Evolutionary conservation across 2,329 filamentous ascomycete species (phyloP).

Genomic region (Cercospora sp.): DNA sequence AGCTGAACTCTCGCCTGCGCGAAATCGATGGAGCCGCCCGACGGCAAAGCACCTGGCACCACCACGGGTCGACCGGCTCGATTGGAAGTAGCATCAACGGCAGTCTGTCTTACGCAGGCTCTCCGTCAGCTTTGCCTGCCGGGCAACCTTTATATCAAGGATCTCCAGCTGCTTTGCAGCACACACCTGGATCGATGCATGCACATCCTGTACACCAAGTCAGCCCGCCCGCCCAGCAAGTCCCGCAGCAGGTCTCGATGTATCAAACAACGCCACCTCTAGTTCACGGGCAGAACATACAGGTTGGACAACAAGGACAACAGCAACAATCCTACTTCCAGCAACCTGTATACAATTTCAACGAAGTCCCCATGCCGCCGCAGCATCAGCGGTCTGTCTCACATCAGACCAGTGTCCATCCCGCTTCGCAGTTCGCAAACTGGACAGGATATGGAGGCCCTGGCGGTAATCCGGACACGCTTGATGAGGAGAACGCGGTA

Average conservation of each 20-base stretch:
- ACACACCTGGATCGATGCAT: constrained; percentile 16
- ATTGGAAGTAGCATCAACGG: constrained; percentile 30
- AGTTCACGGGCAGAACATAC: constrained; percentile 7
- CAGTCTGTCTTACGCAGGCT: constrained; percentile 25
- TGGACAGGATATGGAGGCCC: constrained; percentile 35
- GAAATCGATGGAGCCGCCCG: constrained; percentile 33
- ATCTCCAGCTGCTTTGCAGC: constrained; percentile 14
- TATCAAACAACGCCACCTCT: constrained; percentile 16
- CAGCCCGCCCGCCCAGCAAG: constrained; percentile 26
- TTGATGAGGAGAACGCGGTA: constrained; percentile 38
- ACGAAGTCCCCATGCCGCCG: constrained; percentile 5
- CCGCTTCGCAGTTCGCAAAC: constrained; percentile 34
- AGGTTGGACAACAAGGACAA: constrained; percentile 22
- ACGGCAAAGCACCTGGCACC: constrained; percentile 34
- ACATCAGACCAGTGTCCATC: constrained; percentile 20
- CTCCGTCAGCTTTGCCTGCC: constrained; percentile 23
- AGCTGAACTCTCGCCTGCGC: constrained; percentile 44
- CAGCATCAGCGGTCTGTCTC: constrained; percentile 20
- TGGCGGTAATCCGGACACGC: constrained; percentile 26
- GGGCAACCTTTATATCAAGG: constrained; percentile 14
- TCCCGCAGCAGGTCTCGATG: constrained; percentile 15
- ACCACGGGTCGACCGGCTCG: constrained; percentile 32
- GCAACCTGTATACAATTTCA: constrained; percentile 22
- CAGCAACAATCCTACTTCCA: constrained; percentile 27
- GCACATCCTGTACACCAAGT: constrained; percentile 21